phyloP scores from a whole-genome alignment of 2,329 filamentous ascomycete genomes.

The Neonectria sp. region DNA sequence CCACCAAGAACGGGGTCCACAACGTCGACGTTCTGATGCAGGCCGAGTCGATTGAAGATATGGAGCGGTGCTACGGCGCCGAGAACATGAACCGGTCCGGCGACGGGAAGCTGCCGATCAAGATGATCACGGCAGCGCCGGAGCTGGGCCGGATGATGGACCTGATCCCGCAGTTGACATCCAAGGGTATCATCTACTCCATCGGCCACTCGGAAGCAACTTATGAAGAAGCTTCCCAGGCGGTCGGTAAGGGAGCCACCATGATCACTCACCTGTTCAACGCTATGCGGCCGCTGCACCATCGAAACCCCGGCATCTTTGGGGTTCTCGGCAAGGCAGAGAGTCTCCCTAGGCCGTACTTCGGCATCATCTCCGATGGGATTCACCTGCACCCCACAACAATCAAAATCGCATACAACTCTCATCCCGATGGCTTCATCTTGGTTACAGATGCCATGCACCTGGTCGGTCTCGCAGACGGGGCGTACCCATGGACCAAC shows the following conservation, averaged over 20 bases:
- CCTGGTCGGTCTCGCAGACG: constrained; percentile 86
- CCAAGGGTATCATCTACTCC: constrained; percentile 80
- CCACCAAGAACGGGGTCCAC: constrained; percentile 90
- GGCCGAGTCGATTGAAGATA: constrained; percentile 74
- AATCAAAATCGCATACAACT: constrained; percentile 90
- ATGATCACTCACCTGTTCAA: constrained; percentile 98
- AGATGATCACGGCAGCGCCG: constrained; percentile 89
- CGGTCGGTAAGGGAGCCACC: constrained; percentile 81
- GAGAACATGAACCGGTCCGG: constrained; percentile 71
- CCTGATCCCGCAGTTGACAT: constrained; percentile 77
- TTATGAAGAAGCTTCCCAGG: constrained; percentile 83
- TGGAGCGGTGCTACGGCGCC: constrained; percentile 80
- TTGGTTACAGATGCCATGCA: constrained; percentile 96
- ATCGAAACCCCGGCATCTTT: constrained; percentile 92
- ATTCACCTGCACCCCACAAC: constrained; percentile 92
- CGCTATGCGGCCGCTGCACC: constrained; percentile 90
- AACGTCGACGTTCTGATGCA: constrained; percentile 79
- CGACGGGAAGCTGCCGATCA: constrained; percentile 67
- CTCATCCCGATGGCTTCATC: constrained; percentile 87
- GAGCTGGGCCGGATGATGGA: constrained; percentile 80
- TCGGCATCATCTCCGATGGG: constrained; percentile 91
- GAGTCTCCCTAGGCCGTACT: constrained; percentile 76
- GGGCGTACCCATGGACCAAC: constrained; percentile 89
- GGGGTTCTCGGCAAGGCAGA: constrained; percentile 83
- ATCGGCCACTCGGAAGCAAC: constrained; percentile 91